Evolutionary conservation across 2,329 filamentous ascomycete genomes (phyloP), one percentile per base, ranked within the genome.

Genomic region (Trichoderma harzianum): DNA sequence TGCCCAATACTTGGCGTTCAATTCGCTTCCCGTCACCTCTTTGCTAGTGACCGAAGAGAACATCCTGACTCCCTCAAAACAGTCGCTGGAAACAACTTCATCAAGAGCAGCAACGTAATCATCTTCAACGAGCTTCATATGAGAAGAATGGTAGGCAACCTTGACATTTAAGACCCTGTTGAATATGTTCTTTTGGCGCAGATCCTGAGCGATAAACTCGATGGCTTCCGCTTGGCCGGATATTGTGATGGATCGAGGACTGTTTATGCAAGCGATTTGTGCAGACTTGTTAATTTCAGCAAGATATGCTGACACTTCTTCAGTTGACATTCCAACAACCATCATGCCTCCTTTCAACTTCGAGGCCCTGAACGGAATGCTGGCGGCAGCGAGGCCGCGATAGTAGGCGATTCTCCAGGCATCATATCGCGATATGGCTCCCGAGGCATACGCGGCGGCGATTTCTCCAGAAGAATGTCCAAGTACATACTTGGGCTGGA

Each of bases 401-500:
- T 80, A 78, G 72, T 83, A 85, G 3, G 84, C 81, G 36, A 84
- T 78, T 60, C 80, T 76, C 82, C 83, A 84, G 5, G 84, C 84
- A 7, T 77, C 76, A 62, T 82, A 76, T 24, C 77, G 76, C 2
- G 79, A 78, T 24, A 86, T 76, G 18, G 78, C 78, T 0, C 79
- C 81, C 0, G 77, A 77, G 10, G 84, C 82, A 69, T 82, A 84
- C 1, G 84, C 83, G 7, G 84, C 84, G 1, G 83, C 84, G 36
- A 86, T 82, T 69, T 86, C 84, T 2, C 84, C 84, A 1, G 84
- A 85, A 0, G 84, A 85, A 73, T 86, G 84, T 0, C 84, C 84
- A 8, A 85, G 77, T 4, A 84, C 82, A 21, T 78, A 75, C 7
- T 72, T 73, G 2, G 83, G 81, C 1, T 58, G 64, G 36, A 84